Conservation (phyloP, 2,329 filamentous ascomycete genomes). For the Hysterium pulicare region DNA sequence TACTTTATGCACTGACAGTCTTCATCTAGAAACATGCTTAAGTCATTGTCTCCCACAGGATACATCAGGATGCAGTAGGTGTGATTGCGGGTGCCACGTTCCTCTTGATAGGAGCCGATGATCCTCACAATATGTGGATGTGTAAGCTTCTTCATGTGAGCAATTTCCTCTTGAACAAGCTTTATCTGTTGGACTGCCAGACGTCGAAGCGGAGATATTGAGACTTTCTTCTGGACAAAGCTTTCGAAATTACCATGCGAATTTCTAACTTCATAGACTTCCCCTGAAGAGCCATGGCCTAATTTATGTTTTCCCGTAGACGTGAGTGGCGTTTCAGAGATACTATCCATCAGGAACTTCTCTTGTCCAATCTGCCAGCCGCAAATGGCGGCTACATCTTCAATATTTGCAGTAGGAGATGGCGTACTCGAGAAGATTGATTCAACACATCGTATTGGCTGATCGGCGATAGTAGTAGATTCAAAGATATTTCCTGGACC, state of each 20-base stretch:
- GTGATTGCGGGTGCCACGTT: not conserved
- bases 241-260: not conserved
- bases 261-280: not conserved
- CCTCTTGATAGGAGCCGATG: not conserved
- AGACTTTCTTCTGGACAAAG: not conserved
- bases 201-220: not conserved
- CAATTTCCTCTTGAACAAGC: not conserved
- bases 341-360: not conserved
- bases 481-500: too few relatives aligned
- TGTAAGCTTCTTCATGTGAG: not conserved
- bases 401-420: not conserved
- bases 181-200: not conserved
- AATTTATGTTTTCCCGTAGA: not conserved
- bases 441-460: too few relatives aligned
- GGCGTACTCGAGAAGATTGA: too few relatives aligned
- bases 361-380: not conserved
- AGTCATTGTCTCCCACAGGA: not conserved
- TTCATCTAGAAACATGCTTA: not conserved
- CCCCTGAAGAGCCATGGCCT: not conserved
- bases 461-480: too few relatives aligned
- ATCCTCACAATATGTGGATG: not conserved
- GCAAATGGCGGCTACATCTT: not conserved
- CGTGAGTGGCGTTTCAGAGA: not conserved
- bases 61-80: not conserved
- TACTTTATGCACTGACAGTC: not conserved